Evolutionary conservation across 1,284 basidiomycete genomes (phyloP).

Genomic region (Phenoliferia sp.): DNA sequence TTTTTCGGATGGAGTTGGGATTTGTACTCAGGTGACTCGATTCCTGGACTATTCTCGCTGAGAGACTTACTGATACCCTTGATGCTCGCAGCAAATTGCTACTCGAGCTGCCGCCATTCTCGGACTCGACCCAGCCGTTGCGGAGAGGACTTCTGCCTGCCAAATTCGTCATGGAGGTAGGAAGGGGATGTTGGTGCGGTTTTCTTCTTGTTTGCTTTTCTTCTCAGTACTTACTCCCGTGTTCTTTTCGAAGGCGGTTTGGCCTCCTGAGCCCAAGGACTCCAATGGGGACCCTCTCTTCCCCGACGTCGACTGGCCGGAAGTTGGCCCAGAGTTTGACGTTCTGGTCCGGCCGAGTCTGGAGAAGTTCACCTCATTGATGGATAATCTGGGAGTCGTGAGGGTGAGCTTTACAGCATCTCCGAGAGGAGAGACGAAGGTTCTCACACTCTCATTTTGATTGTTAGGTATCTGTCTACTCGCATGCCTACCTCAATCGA

Average conservation of each 20-base stretch:
- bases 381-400: background rate
- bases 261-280: background rate
- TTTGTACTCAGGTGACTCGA: background rate
- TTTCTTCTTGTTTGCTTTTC: no score
- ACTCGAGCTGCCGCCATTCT: background rate
- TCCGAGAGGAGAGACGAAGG: no score
- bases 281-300: background rate
- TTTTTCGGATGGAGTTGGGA: background rate
- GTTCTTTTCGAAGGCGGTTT: background rate
- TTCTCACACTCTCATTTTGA: background rate
- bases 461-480: background rate
- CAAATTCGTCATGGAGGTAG: background rate
- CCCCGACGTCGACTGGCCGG: background rate
- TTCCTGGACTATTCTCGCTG: background rate
- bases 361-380: background rate
- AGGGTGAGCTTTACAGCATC: background rate
- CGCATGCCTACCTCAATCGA: background rate
- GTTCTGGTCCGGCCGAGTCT: background rate
- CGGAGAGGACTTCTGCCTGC: background rate
- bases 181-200: background rate
- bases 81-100: background rate
- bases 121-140: background rate
- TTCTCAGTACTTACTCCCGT: no score
- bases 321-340: background rate
- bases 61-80: background rate